Evolutionary conservation across 495 filamentous ascomycete genomes (phyloP).

Genomic region (Aspergillus campestris): DNA sequence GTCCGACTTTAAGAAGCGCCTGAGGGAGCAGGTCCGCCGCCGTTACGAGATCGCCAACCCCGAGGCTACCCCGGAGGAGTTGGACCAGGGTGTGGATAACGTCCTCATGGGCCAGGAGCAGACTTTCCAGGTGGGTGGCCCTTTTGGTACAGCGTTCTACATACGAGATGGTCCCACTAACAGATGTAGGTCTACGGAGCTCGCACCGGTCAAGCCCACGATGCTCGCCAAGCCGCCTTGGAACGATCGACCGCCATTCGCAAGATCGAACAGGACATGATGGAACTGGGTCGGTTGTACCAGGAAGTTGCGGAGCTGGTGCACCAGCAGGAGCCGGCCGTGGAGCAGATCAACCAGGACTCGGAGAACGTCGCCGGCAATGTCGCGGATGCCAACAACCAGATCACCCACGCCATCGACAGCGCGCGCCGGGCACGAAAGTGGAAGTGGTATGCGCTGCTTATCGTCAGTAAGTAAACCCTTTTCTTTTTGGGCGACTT

Average conservation of each 20-base stretch:
- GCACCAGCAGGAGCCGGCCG: conserved; percentile 68
- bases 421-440: conserved; percentile 72
- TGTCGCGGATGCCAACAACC: conserved; percentile 68
- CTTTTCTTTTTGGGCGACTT: neutral
- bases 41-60: conserved; percentile 87
- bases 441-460: conserved; percentile 98
- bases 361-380: conserved; percentile 71
- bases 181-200: conserved; percentile 49
- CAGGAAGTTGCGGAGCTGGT: conserved; percentile 76
- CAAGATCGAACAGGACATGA: conserved; percentile 82
- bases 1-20: conserved; percentile 62
- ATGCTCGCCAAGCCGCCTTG: conserved; percentile 65
- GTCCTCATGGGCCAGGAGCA: conserved; percentile 59
- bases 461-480: conserved; percentile 62
- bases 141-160: too few species aligned
- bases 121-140: conserved; percentile 59
- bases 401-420: conserved; percentile 67
- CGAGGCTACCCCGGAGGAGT: conserved; percentile 71
- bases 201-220: conserved; percentile 71
- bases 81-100: conserved; percentile 66
- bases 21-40: conserved; percentile 74
- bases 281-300: conserved; percentile 76
- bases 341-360: conserved; percentile 72
- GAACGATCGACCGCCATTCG: conserved; percentile 82
- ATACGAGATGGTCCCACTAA: too few species aligned